Conservation (phyloP, 495 filamentous ascomycete genomes). For the Lophiostoma macrostomum region DNA sequence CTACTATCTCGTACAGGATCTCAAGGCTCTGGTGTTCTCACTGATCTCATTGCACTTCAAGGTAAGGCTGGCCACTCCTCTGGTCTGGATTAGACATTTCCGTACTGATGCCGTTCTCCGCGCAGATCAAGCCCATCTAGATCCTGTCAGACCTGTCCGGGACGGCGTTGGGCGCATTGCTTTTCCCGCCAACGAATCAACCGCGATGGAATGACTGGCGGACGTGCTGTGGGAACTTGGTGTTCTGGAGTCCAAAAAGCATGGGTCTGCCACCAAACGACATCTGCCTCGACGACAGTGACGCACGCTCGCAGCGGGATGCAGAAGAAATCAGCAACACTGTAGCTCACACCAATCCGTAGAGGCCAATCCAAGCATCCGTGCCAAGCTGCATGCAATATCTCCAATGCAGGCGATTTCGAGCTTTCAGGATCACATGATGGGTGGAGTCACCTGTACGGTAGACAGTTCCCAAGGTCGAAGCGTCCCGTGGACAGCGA, state of each 20-base stretch:
- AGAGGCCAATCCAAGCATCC: too few species aligned
- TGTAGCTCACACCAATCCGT: too few species aligned
- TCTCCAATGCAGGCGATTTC: too few species aligned
- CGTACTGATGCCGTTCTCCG: constrained; percentile 10
- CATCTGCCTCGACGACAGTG: background rate
- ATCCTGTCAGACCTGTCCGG: constrained; percentile 14
- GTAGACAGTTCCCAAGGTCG: too few species aligned
- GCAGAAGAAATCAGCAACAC: too few species aligned
- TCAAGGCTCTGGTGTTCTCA: constrained; percentile 96
- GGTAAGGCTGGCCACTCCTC: constrained; percentile 44
- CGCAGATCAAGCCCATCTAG: constrained; percentile 42
- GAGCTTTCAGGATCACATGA: too few species aligned
- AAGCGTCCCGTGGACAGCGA: too few species aligned
- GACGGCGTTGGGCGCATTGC: constrained; percentile 18
- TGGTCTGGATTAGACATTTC: background rate
- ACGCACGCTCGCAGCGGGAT: too few species aligned
- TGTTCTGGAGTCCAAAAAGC: constrained; percentile 10
- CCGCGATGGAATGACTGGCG: background rate
- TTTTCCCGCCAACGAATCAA: constrained; percentile 24
- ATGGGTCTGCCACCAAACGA: constrained; percentile 6
- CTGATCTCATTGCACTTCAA: constrained; percentile 97
- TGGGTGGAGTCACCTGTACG: too few species aligned
- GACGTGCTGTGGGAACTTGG: constrained; percentile 19
- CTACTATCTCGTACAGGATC: constrained; percentile 97
- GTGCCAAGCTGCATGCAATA: too few species aligned